Evolutionary conservation across 179 eudicot genomes (phyloP), one percentile per base, ranked within the genome.

Genomic region (Beta macrorhiza): DNA sequence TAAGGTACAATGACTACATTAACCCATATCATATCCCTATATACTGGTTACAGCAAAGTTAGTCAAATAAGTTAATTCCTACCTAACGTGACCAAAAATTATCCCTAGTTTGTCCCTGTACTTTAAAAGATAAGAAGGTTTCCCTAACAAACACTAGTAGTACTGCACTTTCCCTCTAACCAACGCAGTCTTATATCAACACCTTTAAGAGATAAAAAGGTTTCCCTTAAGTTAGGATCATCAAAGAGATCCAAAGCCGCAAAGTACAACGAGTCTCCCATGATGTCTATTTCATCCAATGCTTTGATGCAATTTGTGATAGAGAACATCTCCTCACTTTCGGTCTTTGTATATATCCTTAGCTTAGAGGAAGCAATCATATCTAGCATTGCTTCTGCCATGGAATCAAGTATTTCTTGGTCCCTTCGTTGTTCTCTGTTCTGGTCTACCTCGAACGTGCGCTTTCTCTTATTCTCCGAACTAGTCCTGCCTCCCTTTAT

Each of bases 221-320:
- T 83, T 80, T 91, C 93, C 65, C 97, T 89, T 5, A 86, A 45
- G 74, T 42, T 82, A 5, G 90, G 86, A 71, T 88, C 84, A 80
- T 90, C 95, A 79, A 93, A 90, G 49, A 93, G 90, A 86, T 93
- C 95, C 88, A 93, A 56, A 20, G 95, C 91, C 64, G 89, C 84
- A 76, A 84, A 91, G 76, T 93, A 93, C 19, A 87, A 78, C 6
- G 56, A 63, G 42, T 80, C 82, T 19, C 78, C 86, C 75, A 91
- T 80, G 45, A 89, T 91, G 83, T 85, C 85, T 3, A 89, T 86
- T 77, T 87, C 92, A 72, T 93, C 97, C 89, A 93, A 84, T 16
- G 84, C 89, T 80, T 82, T 84, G 7, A 93, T 82, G 88, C 97
- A 93, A 67, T 82, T 87, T 14, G 90, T 79, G 61, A 93, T 90